These are phyloP conservation scores for Sugiyamaella xylanicola DNA, from an alignment of 1,139 yeast genomes.

Conservation along the genomic window DNA sequence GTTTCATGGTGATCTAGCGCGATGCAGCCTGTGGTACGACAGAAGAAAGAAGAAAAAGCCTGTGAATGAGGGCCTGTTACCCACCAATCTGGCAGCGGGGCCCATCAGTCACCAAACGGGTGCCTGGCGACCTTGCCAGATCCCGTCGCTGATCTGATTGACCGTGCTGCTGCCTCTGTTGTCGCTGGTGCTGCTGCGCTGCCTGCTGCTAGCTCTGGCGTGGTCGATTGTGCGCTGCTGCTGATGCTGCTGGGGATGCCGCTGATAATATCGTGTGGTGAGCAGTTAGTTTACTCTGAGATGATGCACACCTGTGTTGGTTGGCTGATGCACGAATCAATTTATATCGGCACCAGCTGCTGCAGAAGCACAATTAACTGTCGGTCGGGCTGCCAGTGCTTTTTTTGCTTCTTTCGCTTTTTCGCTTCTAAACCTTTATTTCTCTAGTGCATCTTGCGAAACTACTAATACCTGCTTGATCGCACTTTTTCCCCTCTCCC, in stretches of 20 bases:
- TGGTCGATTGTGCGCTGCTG: no score
- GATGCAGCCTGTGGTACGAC: no score
- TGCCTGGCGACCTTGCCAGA: background rate
- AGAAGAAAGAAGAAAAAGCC: no score
- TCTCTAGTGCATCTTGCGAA: background rate
- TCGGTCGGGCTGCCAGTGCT: background rate
- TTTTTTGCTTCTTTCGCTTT: constrained; percentile 4
- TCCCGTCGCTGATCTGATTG: background rate
- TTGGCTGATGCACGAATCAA: background rate
- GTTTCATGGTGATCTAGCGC: no score
- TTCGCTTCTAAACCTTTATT: background rate
- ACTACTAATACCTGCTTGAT: constrained; percentile 6
- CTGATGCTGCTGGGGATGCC: no score
- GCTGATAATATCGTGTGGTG: no score
- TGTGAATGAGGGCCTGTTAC: background rate
- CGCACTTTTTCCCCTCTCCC: constrained; percentile 6
- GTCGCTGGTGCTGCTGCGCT: no score
- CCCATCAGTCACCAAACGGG: background rate
- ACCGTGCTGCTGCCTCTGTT: background rate
- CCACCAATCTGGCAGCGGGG: background rate
- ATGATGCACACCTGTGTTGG: no score
- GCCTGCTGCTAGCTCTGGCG: background rate
- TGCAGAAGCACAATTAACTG: background rate
- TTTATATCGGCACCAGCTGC: background rate
- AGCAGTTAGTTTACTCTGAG: no score